Conservation (phyloP, 2,329 filamentous ascomycete species). For the Thielaviopsis ethacetica region DNA sequence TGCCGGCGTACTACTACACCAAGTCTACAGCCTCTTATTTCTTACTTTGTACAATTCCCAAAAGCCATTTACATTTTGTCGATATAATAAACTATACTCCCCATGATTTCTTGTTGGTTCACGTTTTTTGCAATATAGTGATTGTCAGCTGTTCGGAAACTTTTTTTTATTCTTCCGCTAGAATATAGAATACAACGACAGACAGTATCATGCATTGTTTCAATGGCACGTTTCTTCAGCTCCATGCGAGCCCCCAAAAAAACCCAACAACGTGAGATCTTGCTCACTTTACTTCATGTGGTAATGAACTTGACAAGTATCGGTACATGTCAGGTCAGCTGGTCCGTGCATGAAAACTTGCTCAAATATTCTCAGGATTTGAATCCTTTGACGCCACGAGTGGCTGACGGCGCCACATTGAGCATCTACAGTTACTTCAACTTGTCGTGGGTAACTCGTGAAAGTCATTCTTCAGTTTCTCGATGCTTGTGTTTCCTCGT, state of each 20-base stretch:
- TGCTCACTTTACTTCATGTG: too few relatives aligned
- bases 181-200: too few relatives aligned
- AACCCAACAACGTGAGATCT: too few relatives aligned
- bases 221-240: too few relatives aligned
- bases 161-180: slow-evolving; percentile 5
- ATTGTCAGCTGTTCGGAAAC: too few relatives aligned
- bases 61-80: neutral
- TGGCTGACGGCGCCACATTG: neutral
- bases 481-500: neutral
- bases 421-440: too few relatives aligned
- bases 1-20: neutral
- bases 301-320: slow-evolving; percentile 17
- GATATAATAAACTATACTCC: too few relatives aligned
- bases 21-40: neutral
- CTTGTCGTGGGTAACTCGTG: too few relatives aligned
- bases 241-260: too few relatives aligned
- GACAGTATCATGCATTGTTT: too few relatives aligned
- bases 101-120: neutral
- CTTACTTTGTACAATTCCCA: neutral
- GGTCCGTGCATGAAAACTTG: slow-evolving; percentile 25
- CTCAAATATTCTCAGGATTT: slow-evolving; percentile 33
- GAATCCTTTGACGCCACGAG: neutral
- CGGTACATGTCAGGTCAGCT: slow-evolving; percentile 17
- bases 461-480: neutral
- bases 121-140: neutral